Percentiles rank a stretch among this genome's conserved stretches.
phyloP scores from a whole-genome alignment of 305 asterid genomes.

The Fraxinus sp. region DNA sequence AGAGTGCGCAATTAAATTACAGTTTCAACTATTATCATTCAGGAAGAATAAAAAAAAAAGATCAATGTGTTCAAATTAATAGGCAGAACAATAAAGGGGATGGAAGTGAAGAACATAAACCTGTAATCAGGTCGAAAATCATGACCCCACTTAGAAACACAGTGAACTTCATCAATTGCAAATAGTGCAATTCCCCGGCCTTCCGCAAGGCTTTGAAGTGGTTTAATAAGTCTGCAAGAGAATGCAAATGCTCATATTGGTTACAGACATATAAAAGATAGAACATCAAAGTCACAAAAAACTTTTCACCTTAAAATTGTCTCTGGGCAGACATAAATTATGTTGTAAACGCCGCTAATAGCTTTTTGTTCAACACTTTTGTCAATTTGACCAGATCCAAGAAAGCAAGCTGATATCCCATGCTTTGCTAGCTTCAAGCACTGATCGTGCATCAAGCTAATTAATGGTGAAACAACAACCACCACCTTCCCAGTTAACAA shows the following conservation, averaged over 20 bases:
- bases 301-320: conserved; percentile 57
- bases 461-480: conserved; percentile 69
- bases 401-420: conserved; percentile 77
- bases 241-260: conserved; percentile 5
- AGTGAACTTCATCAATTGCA: conserved; percentile 77
- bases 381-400: conserved; percentile 76
- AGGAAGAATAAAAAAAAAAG: conserved; percentile 18
- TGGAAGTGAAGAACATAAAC: conserved; percentile 33
- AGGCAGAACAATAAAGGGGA: conserved; percentile 12
- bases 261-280: conserved; percentile 12
- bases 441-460: conserved; percentile 88
- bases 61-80: conserved; percentile 8
- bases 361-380: conserved; percentile 68
- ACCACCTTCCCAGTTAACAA: conserved; percentile 68
- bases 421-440: conserved; percentile 67
- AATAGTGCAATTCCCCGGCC: conserved; percentile 64
- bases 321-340: conserved; percentile 76
- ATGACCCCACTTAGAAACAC: conserved; percentile 89
- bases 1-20: background rate
- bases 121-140: conserved; percentile 82
- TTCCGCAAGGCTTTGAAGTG: conserved; percentile 64
- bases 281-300: background rate
- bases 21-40: conserved; percentile 6
- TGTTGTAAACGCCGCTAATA: conserved; percentile 53
- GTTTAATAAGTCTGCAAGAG: conserved; percentile 49